These are phyloP conservation scores for Pseudopithomyces maydicus DNA, from an alignment of 2,329 filamentous ascomycete species.

Conservation along the genomic window DNA sequence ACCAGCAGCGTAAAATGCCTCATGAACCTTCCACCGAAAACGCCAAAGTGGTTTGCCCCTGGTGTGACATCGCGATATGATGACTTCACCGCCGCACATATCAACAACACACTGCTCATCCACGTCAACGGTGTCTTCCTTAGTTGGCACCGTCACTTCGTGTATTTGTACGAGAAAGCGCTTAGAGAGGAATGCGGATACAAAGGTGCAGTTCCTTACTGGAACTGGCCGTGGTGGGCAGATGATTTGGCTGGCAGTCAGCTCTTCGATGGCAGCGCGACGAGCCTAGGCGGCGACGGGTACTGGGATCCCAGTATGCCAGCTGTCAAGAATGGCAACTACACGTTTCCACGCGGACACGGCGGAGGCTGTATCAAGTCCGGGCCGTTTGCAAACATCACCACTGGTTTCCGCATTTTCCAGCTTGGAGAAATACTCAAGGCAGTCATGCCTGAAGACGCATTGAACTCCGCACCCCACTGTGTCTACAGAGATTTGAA, in stretches of 20 bases:
- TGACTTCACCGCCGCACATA: constrained; percentile 32
- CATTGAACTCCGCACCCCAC: constrained; percentile 26
- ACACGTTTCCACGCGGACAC: constrained; percentile 52
- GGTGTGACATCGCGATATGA: constrained; percentile 31
- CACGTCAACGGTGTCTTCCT: constrained; percentile 28
- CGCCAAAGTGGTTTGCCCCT: constrained; percentile 14
- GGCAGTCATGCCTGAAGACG: constrained; percentile 32
- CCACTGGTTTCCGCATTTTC: constrained; percentile 24
- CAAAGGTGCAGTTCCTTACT: constrained; percentile 52
- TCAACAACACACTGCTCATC: constrained; percentile 22
- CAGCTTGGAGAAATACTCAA: constrained; percentile 29
- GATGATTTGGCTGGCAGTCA: constrained; percentile 49
- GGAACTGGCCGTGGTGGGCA: constrained; percentile 57
- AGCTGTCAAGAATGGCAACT: constrained; percentile 17
- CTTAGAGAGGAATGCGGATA: constrained; percentile 51
- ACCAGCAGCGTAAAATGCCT: constrained; percentile 27
- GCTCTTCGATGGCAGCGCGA: constrained; percentile 61
- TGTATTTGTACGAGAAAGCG: constrained; percentile 48
- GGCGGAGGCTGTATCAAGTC: constrained; percentile 61
- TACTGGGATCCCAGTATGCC: constrained; percentile 33
- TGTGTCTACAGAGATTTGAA: constrained; percentile 36
- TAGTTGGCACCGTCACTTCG: constrained; percentile 49
- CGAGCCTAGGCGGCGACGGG: constrained; percentile 54
- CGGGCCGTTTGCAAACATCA: constrained; percentile 56
- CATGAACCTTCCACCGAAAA: constrained; percentile 16